Base-by-base conservation (phyloP, 78 protist species). In the Dictyostelium firmibasis region DNA sequence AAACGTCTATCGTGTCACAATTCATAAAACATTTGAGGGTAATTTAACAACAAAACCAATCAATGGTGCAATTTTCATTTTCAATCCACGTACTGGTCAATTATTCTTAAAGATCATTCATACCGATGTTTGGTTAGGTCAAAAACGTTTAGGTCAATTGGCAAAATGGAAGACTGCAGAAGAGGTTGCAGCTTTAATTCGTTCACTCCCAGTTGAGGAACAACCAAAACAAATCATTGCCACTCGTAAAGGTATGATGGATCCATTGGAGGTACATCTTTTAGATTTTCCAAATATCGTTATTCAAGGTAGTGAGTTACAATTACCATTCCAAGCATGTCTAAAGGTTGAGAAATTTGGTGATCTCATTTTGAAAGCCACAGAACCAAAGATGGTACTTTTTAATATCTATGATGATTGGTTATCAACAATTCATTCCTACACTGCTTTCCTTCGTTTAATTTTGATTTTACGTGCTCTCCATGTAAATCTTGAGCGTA, bases 41-140 rank as follows among this genome's bases (percentile, higher is more conserved):
- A 98, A 97, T 82, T 16, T 97, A 44, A 95, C 98, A 27, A 47
- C 72, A 6, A 99, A 99, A 94, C 99, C 99, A 74, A 98, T 99
- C 94, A 99, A 99, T 95, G 99, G 99, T 41, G 99, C 99, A 33
- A 98, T 99, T 88, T 98, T 99, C 97, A 98, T 99, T 96, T 99
- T 99, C 98, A 99, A 99, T 91, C 99, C 99, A 50, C 94, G 99
- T 69, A 99, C 99, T 4, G 99, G 99, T 29, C 99, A 99, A 94
- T 96, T 99, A 33, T 99, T 96, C 98, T 96, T 99, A 84, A 99
- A 98, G 97, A 97, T 99, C 83, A 99, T 99, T 84, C 99, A 99
- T 97, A 99, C 99, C 50, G 84, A 95, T 23, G 99, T 98, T 29
- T 99, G 99, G 99, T 99, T 99, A 1, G 99, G 99, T 3, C 99